phyloP scores from a whole-genome alignment of 306 rosid species.

The Prunus armeniaca region DNA sequence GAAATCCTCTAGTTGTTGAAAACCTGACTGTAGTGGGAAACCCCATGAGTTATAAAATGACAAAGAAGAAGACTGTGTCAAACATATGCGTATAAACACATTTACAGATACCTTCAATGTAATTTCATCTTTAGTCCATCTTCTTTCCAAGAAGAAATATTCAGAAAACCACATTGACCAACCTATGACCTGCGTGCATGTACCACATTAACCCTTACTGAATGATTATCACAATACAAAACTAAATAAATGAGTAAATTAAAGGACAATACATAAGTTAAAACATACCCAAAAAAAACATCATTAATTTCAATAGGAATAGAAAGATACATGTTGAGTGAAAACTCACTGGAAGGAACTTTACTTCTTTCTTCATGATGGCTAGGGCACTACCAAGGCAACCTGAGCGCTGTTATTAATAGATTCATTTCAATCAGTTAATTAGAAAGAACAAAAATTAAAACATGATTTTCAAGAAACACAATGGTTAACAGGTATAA shows the following conservation, averaged over 20 bases:
- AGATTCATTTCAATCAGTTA: conserved; percentile 10
- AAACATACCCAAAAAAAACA: neutral
- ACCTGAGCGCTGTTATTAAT: conserved; percentile 61
- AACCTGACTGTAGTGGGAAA: conserved; percentile 59
- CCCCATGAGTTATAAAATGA: conserved; percentile 6
- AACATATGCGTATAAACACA: neutral
- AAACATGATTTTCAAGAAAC: neutral
- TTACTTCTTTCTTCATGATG: conserved; percentile 70
- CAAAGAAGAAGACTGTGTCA: neutral
- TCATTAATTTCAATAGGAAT: neutral
- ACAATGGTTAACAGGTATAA: neutral
- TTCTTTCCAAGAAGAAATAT: conserved; percentile 75
- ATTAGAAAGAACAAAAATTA: neutral
- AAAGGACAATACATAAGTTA: neutral
- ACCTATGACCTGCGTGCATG: conserved; percentile 66
- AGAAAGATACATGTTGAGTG: neutral
- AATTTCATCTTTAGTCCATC: conserved; percentile 69
- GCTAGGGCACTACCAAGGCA: conserved; percentile 89
- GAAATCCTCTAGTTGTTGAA: conserved; percentile 48
- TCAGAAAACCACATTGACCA: conserved; percentile 99
- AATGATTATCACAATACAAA: neutral
- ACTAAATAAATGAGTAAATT: neutral
- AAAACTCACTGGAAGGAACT: conserved; percentile 69
- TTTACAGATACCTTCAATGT: conserved; percentile 51
- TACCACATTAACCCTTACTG: neutral